Percentiles rank a stretch among this genome's conserved stretches.
These are phyloP conservation scores for Thuidium tamariscinum DNA, from an alignment of 225 moss, liverwort and hornwort genomes.

Conservation along the genomic window DNA sequence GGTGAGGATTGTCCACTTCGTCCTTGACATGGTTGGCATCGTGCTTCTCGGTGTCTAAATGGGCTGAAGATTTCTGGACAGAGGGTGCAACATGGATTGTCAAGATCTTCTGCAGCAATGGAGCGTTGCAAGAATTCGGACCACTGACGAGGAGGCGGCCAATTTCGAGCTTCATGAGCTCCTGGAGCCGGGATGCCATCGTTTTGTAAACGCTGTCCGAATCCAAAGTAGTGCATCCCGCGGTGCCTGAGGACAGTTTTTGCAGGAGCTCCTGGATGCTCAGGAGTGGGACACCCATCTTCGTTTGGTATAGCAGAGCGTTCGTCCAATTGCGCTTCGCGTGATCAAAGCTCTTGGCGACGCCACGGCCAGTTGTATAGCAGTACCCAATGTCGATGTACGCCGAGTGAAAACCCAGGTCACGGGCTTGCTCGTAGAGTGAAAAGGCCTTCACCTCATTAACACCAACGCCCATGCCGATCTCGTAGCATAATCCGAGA, in stretches of 20 bases:
- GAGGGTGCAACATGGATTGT: not conserved
- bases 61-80: not conserved
- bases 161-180: constrained; percentile 17
- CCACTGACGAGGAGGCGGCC: constrained; percentile 24
- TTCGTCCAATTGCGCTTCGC: constrained; percentile 6
- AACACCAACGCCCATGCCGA: constrained; percentile 20
- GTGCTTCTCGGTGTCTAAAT: not conserved
- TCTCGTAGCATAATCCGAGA: constrained; percentile 29
- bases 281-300: constrained; percentile 3
- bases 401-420: constrained; percentile 12
- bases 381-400: constrained; percentile 27
- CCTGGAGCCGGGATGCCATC: constrained; percentile 12
- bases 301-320: constrained; percentile 15
- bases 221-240: constrained; percentile 7
- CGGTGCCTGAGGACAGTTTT: not conserved
- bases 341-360: not conserved
- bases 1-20: not conserved
- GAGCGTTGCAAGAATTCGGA: constrained; percentile 23
- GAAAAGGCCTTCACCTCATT: constrained; percentile 10
- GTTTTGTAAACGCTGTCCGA: not conserved
- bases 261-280: constrained; percentile 13
- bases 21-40: not conserved
- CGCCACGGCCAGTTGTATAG: constrained; percentile 14
- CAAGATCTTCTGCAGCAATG: not conserved
- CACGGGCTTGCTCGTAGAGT: constrained; percentile 24